These are phyloP conservation scores for Barnettozyma botsteinii DNA, from an alignment of 805 yeast species.

Conservation along the genomic window DNA sequence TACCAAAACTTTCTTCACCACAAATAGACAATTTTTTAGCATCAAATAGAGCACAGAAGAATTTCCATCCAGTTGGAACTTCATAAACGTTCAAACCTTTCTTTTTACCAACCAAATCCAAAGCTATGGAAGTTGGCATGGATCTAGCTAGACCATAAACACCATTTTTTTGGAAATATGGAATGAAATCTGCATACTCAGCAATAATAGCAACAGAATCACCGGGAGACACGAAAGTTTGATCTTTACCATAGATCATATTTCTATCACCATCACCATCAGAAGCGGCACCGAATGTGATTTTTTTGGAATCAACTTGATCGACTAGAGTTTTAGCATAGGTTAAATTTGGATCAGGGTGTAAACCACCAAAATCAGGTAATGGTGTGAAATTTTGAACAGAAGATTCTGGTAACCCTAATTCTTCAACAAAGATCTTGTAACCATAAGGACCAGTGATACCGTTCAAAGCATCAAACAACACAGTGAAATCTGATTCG, in stretches of 20 bases:
- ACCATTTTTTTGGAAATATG: slow-evolving; percentile 85
- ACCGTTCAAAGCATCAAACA: slow-evolving; percentile 91
- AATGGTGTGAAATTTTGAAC: slow-evolving; percentile 76
- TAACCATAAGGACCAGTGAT: slow-evolving; percentile 96
- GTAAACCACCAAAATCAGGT: slow-evolving; percentile 95
- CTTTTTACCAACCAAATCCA: slow-evolving; percentile 81
- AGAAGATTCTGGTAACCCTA: slow-evolving; percentile 64
- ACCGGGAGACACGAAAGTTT: slow-evolving; percentile 93
- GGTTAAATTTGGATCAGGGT: slow-evolving; percentile 96
- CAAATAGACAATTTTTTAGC: slow-evolving; percentile 90
- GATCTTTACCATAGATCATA: slow-evolving; percentile 91
- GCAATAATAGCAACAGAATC: slow-evolving; percentile 97
- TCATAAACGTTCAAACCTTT: slow-evolving; percentile 77
- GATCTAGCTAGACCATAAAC: slow-evolving; percentile 92
- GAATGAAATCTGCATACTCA: slow-evolving; percentile 84
- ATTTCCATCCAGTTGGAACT: slow-evolving; percentile 99
- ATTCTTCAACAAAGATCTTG: slow-evolving; percentile 76
- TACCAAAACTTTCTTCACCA: slow-evolving; percentile 97
- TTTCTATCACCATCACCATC: slow-evolving; percentile 99
- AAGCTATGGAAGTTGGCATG: slow-evolving; percentile 95
- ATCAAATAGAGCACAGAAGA: slow-evolving; percentile 92
- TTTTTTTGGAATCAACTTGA: slow-evolving; percentile 72
- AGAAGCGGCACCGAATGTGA: slow-evolving; percentile 97
- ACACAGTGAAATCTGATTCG: slow-evolving; percentile 56
- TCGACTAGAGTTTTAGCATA: slow-evolving; percentile 86